Evolutionary conservation across 371 early-diverging fungal genomes (phyloP).

Genomic region (Conidiobolus incongruus): DNA sequence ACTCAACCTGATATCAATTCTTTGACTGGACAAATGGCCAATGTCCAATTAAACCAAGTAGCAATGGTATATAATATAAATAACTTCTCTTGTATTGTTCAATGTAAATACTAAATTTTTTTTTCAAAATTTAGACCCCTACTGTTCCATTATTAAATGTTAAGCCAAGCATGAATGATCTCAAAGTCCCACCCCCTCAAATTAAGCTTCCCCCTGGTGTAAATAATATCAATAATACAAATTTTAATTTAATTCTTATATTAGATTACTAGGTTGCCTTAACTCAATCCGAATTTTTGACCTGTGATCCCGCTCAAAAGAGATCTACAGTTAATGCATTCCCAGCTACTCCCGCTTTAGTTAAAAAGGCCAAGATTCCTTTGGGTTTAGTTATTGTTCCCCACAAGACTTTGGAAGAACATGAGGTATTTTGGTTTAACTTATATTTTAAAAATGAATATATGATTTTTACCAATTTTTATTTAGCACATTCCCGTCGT

Average conservation of each 20-base stretch:
- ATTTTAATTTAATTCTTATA: not conserved
- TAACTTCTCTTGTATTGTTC: not conserved
- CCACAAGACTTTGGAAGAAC: conserved; percentile 28
- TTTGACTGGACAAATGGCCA: conserved; percentile 1
- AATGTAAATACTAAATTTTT: not conserved
- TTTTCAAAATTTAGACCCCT: conserved; percentile 6
- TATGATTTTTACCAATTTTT: not conserved
- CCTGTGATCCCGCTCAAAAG: conserved; percentile 56
- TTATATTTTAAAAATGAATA: not conserved
- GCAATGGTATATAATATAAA: not conserved
- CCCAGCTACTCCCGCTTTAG: conserved; percentile 51
- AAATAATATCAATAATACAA: conserved; percentile 5
- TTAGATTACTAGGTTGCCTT: conserved; percentile 18
- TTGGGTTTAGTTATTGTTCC: conserved; percentile 78
- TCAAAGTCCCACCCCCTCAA: conserved; percentile 23
- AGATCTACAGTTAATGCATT: conserved; percentile 75
- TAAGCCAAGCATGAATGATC: conserved; percentile 27
- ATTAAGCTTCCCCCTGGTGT: conserved; percentile 31
- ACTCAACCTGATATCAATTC: not conserved
- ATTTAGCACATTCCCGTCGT: conserved; percentile 57
- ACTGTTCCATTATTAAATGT: conserved; percentile 21
- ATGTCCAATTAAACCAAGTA: not conserved
- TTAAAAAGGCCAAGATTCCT: conserved; percentile 68
- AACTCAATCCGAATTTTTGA: conserved; percentile 32
- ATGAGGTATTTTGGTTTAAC: conserved; percentile 15